These are phyloP conservation scores for Ogataea henricii DNA, from an alignment of 805 yeast species.

Conservation along the genomic window DNA sequence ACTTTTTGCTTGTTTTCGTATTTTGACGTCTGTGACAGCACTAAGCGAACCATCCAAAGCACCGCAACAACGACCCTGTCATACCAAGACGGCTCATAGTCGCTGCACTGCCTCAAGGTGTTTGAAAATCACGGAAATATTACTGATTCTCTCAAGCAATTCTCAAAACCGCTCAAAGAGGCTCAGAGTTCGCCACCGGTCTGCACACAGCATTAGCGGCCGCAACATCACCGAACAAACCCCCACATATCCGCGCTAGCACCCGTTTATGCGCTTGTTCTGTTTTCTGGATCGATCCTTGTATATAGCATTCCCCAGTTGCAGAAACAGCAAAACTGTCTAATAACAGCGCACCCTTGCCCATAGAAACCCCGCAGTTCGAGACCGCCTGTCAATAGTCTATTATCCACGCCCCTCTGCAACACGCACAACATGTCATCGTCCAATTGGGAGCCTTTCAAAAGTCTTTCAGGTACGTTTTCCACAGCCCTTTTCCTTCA, in stretches of 20 bases:
- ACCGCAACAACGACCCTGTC: background rate
- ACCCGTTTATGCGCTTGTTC: background rate
- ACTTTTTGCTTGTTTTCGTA: background rate
- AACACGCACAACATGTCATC: conserved; percentile 20
- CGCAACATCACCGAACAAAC: background rate
- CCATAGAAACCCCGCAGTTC: background rate
- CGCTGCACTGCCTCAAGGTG: conserved; percentile 1
- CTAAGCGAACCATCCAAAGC: background rate
- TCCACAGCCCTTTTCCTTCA: conserved; percentile 15
- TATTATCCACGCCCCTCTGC: background rate
- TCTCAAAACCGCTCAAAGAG: background rate
- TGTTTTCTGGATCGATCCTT: conserved; percentile 7
- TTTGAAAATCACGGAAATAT: background rate
- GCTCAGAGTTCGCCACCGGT: background rate
- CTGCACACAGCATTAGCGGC: background rate
- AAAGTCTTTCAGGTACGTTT: conserved; percentile 27
- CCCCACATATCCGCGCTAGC: background rate
- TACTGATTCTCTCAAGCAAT: background rate
- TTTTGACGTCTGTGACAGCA: no score
- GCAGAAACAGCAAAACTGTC: conserved; percentile 1
- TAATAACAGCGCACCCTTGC: background rate
- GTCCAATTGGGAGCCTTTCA: conserved; percentile 27
- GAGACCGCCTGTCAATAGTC: conserved; percentile 3
- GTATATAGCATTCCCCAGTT: conserved; percentile 9
- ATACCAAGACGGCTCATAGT: background rate